Conservation (phyloP, 176 grass and related monocot genomes). For the Pontederia paniculata region DNA sequence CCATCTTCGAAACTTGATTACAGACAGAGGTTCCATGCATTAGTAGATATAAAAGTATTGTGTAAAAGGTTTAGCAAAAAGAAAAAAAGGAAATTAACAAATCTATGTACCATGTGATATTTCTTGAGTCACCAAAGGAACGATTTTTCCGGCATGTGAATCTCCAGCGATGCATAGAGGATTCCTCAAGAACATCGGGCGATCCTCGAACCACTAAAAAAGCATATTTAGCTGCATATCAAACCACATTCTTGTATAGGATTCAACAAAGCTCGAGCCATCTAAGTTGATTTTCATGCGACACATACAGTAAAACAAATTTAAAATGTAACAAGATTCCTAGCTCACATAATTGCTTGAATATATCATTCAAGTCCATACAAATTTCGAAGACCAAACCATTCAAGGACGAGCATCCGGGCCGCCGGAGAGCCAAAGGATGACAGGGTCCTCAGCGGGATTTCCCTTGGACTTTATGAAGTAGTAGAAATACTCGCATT, state of each 20-base stretch:
- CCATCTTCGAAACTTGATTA: constrained; percentile 24
- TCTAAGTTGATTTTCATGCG: background rate
- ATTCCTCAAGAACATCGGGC: background rate
- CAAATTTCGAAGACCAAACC: background rate
- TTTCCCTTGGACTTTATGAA: background rate
- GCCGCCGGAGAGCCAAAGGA: background rate
- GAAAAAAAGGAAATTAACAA: background rate
- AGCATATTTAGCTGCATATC: background rate
- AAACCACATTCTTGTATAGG: background rate
- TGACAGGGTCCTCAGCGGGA: background rate
- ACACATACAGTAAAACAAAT: background rate
- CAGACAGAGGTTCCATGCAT: background rate
- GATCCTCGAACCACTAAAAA: background rate
- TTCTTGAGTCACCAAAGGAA: background rate
- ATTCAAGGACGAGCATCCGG: background rate
- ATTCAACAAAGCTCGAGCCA: background rate
- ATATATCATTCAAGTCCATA: background rate
- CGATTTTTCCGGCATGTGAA: background rate
- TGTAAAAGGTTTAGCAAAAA: too few species aligned
- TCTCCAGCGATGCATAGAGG: background rate
- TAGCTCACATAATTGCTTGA: too few species aligned
- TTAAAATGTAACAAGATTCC: too few species aligned
- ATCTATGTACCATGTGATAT: background rate
- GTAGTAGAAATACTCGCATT: background rate
- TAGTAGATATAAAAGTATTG: background rate